Evolutionary conservation across 768 basidiomycete species (phyloP).

Genomic region (Thelephora aurantiotincta): DNA sequence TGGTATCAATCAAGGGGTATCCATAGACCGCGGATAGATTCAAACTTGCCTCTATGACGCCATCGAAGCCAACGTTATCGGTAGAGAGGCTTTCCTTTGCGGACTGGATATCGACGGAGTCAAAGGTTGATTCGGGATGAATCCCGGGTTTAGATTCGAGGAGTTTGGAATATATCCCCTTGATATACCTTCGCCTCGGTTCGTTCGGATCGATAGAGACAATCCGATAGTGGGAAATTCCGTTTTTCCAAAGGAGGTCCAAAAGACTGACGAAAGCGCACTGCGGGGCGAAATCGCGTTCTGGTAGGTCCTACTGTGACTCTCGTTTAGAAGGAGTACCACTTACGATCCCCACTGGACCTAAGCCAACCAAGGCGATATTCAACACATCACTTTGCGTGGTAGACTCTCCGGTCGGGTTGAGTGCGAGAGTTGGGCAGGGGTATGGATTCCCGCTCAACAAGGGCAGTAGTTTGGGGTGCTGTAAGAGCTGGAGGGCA

Average conservation of each 20-base stretch:
- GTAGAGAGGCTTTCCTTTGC: conserved; percentile 46
- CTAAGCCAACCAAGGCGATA: conserved; percentile 56
- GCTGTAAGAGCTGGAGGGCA: conserved; percentile 53
- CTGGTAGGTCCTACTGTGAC: too few relatives aligned
- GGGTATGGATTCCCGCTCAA: conserved; percentile 51
- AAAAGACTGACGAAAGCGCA: conserved; percentile 53
- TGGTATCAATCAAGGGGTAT: background rate
- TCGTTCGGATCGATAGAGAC: conserved; percentile 52
- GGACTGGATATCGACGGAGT: conserved; percentile 34
- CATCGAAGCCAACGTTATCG: conserved; percentile 41
- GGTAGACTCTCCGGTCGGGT: background rate
- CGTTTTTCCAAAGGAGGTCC: conserved; percentile 30
- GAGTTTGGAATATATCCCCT: conserved; percentile 30
- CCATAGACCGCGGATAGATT: background rate
- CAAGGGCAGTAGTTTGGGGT: conserved; percentile 54
- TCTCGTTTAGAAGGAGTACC: background rate
- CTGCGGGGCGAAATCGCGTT: conserved; percentile 11
- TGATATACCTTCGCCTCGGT: conserved; percentile 42
- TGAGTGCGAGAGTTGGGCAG: conserved; percentile 5
- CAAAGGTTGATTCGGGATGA: conserved; percentile 33
- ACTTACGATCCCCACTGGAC: conserved; percentile 60
- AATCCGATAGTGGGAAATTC: conserved; percentile 31
- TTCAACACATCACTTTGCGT: conserved; percentile 24
- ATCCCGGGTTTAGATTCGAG: conserved; percentile 27
- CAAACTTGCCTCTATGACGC: conserved; percentile 46